Conservation (phyloP, 345 rosid species). For the Brassica rapa region DNA sequence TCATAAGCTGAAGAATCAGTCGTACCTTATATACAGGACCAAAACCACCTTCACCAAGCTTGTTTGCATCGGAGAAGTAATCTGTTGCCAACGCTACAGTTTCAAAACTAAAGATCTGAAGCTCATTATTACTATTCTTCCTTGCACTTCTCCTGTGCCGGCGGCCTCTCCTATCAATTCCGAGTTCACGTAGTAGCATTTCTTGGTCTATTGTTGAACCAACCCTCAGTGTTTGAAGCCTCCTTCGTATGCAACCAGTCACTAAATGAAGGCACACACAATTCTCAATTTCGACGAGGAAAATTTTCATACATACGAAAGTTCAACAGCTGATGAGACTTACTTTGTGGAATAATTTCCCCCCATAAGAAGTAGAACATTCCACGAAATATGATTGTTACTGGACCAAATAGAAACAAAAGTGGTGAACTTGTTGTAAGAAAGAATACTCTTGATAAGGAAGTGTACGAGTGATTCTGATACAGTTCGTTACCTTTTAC, state of each 20-base stretch:
- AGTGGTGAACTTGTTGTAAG: background rate
- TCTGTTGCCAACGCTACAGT: background rate
- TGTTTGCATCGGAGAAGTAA: background rate
- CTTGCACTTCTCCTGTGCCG: conserved; percentile 2
- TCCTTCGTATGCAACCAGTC: background rate
- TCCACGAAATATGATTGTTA: background rate
- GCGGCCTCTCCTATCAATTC: background rate
- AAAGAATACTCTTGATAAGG: background rate
- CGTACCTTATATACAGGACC: conserved; percentile 2
- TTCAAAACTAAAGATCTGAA: background rate
- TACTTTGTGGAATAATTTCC: background rate
- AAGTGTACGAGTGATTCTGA: background rate
- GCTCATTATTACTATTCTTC: background rate
- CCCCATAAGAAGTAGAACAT: background rate
- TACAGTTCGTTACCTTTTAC: conserved; percentile 7
- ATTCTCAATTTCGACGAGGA: background rate
- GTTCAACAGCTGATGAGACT: background rate
- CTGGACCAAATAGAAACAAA: background rate
- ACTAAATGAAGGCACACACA: background rate
- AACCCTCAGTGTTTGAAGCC: background rate
- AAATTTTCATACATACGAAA: background rate
- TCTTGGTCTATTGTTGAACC: background rate
- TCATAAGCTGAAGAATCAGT: background rate
- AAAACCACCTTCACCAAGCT: background rate
- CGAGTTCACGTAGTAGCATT: background rate